A percentile compares a stretch with the other conserved stretches of the same genome.
Conservation (phyloP, 73 alveolate species). For the Symbiodinium natans region DNA sequence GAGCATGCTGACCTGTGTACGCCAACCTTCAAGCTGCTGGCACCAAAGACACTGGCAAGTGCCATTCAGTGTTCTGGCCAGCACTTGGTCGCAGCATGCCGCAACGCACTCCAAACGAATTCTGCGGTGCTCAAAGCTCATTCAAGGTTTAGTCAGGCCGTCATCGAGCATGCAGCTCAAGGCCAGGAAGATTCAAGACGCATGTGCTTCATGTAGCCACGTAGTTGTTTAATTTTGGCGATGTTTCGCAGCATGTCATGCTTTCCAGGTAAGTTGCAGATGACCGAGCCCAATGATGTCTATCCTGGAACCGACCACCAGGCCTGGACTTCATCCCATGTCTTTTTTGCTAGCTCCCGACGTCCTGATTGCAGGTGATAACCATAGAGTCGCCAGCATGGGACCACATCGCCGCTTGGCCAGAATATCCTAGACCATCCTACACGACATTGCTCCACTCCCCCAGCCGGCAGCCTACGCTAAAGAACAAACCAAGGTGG, state of each 20-base stretch:
- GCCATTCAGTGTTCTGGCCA: conserved; percentile 30
- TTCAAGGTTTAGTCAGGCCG: conserved; percentile 49
- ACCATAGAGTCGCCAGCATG: conserved; percentile 46
- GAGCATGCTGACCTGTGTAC: conserved; percentile 45
- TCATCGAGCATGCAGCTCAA: conserved; percentile 63
- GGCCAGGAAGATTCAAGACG: background rate
- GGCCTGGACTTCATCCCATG: background rate
- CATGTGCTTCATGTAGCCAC: background rate
- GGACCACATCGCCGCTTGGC: conserved; percentile 27
- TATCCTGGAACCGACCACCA: conserved; percentile 83
- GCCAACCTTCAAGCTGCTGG: conserved; percentile 81
- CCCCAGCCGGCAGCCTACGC: background rate
- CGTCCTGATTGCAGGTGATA: background rate
- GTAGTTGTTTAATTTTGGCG: background rate
- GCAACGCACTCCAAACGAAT: too few species aligned
- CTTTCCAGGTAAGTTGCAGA: conserved; percentile 23
- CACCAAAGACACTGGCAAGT: conserved; percentile 75
- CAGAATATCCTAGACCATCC: background rate
- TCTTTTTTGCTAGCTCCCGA: background rate
- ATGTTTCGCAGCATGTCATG: too few species aligned
- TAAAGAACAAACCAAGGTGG: too few species aligned
- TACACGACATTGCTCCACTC: background rate
- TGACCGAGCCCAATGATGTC: conserved; percentile 43
- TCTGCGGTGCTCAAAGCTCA: background rate
- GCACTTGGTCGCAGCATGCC: too few species aligned